Evolutionary conservation across 2,329 filamentous ascomycete species (phyloP).

Genomic region (Xylariaceae sp.): DNA sequence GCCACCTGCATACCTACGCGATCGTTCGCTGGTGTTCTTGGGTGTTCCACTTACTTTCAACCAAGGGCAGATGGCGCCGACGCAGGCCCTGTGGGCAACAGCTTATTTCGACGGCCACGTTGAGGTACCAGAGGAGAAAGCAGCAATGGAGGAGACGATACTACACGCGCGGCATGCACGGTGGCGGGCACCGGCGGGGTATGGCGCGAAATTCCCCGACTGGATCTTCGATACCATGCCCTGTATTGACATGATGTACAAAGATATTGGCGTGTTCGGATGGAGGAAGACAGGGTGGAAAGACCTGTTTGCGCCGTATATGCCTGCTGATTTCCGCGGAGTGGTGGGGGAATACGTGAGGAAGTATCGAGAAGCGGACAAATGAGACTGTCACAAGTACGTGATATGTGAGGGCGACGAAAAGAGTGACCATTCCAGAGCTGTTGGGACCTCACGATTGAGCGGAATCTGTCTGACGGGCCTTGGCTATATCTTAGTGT

Average conservation of each 20-base stretch:
- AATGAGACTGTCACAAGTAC: no score
- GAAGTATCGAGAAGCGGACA: no score
- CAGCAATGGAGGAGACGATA: constrained; percentile 34
- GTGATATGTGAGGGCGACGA: no score
- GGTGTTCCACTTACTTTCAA: constrained; percentile 38
- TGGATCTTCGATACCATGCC: constrained; percentile 57
- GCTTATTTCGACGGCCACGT: constrained; percentile 49
- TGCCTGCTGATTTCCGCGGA: constrained; percentile 39
- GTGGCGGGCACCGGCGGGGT: constrained; percentile 47
- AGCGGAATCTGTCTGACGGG: no score
- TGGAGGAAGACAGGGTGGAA: constrained; percentile 31
- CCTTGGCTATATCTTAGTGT: no score
- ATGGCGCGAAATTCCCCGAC: constrained; percentile 46
- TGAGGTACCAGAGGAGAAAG: constrained; percentile 1
- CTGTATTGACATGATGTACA: constrained; percentile 52
- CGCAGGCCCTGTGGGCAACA: constrained; percentile 46
- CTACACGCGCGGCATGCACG: constrained; percentile 49
- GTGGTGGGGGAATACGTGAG: constrained; percentile 35
- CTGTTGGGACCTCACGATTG: no score
- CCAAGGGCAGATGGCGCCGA: constrained; percentile 35
- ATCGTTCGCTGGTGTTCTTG: constrained; percentile 40
- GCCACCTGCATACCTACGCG: constrained; percentile 30
- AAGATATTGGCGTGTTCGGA: constrained; percentile 46
- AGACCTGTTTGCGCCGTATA: constrained; percentile 42
- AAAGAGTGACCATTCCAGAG: no score